Evolutionary conservation across 176 grass and related monocot species (phyloP).

Genomic region (Alopecurus myosuroides): DNA sequence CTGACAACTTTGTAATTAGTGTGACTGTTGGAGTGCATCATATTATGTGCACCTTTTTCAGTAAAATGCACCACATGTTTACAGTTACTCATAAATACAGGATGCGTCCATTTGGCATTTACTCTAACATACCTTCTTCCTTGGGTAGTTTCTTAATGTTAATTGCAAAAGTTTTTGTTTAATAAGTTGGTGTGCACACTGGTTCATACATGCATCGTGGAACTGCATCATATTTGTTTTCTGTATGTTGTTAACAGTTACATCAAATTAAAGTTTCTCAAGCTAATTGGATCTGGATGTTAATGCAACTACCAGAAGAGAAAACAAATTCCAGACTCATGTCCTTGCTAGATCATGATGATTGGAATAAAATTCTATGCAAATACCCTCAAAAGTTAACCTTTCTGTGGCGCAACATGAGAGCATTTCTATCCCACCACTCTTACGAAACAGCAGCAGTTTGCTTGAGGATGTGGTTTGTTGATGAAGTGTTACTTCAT

Average conservation of each 20-base stretch:
- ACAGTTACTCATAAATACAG: not conserved
- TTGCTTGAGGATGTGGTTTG: not conserved
- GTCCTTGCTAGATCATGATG: not conserved
- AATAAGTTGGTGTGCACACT: not conserved
- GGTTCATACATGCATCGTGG: not conserved
- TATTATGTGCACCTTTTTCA: not conserved
- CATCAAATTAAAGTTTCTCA: not conserved
- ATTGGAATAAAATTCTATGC: not conserved
- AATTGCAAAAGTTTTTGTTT: not conserved
- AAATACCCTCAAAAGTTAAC: not conserved
- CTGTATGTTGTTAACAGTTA: not conserved
- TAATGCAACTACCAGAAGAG: not conserved
- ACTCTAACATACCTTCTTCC: not conserved
- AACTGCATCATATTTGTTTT: not conserved
- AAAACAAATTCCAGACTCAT: not conserved
- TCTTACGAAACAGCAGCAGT: not conserved
- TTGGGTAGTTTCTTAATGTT: not conserved
- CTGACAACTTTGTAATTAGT: not conserved
- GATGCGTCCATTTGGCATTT: constrained; percentile 7
- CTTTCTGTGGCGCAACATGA: not conserved
- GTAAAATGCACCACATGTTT: not conserved
- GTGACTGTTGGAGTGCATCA: not conserved
- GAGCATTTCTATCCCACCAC: not conserved
- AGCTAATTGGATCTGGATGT: not conserved
- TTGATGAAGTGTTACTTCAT: not conserved